Conservation (phyloP, 2,329 filamentous ascomycete genomes). For the Diplodia intermedia region DNA sequence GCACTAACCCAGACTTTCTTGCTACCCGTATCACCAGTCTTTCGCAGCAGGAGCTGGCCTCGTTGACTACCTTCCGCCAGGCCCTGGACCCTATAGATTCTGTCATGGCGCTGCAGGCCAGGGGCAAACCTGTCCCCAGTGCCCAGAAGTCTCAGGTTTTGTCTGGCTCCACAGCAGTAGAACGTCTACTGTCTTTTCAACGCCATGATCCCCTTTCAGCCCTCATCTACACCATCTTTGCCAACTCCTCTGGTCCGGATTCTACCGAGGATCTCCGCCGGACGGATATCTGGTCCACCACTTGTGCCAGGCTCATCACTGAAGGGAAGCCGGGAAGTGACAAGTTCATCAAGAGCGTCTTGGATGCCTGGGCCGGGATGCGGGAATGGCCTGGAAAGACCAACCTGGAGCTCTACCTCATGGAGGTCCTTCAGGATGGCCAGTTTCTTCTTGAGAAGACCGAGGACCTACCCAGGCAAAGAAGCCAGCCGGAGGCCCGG, state of each 20-base stretch:
- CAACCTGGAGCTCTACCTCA: slow-evolving; percentile 91
- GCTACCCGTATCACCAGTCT: slow-evolving; percentile 81
- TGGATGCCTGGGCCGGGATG: slow-evolving; percentile 87
- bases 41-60: slow-evolving; percentile 75
- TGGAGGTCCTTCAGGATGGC: slow-evolving; percentile 92
- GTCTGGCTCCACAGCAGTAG: slow-evolving; percentile 69
- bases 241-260: slow-evolving; percentile 81
- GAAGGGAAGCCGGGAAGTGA: slow-evolving; percentile 78
- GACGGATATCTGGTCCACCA: slow-evolving; percentile 86
- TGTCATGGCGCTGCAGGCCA: slow-evolving; percentile 72
- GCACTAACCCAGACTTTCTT: slow-evolving; percentile 87
- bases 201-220: slow-evolving; percentile 84
- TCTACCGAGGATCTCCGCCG: slow-evolving; percentile 80
- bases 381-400: slow-evolving; percentile 88
- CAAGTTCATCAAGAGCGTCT: slow-evolving; percentile 79
- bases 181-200: slow-evolving; percentile 86
- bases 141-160: slow-evolving; percentile 57
- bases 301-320: slow-evolving; percentile 81
- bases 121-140: slow-evolving; percentile 57
- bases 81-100: slow-evolving; percentile 82
- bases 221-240: slow-evolving; percentile 87
- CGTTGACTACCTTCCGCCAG: slow-evolving; percentile 79
- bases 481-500: slow-evolving; percentile 72
- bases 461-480: slow-evolving; percentile 73
- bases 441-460: slow-evolving; percentile 87